Evolutionary conservation across 768 basidiomycete species (phyloP).

Genomic region (Auricularia auricula-judae): DNA sequence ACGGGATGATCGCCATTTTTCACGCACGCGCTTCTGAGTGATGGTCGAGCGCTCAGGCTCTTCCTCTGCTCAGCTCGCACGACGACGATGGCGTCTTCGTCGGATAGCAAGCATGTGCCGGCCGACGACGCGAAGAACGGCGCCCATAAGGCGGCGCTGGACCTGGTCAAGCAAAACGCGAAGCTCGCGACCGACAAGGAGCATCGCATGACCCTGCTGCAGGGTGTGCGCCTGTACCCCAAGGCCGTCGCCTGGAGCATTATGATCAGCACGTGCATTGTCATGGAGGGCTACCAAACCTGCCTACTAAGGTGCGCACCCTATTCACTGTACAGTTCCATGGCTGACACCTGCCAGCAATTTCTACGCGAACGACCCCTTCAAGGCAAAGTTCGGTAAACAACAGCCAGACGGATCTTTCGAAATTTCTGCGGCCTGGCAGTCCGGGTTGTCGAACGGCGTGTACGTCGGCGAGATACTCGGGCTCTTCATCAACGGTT

Average conservation of each 20-base stretch:
- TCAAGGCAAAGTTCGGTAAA: conserved; percentile 9
- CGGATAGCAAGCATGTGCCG: no score
- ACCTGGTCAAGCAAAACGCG: background rate
- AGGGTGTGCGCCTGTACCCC: conserved; percentile 23
- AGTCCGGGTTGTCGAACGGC: conserved; percentile 24
- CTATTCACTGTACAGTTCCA: background rate
- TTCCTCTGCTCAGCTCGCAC: no score
- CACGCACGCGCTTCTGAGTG: no score
- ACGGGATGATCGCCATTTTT: no score
- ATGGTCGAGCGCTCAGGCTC: no score
- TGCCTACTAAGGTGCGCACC: conserved; percentile 5
- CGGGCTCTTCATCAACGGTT: conserved; percentile 8
- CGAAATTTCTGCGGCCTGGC: conserved; percentile 24
- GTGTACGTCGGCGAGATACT: conserved; percentile 12
- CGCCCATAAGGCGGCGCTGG: no score
- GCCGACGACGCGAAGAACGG: no score
- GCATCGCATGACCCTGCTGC: conserved; percentile 19
- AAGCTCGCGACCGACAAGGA: conserved; percentile 15
- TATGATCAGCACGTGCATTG: conserved; percentile 9
- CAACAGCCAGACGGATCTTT: conserved; percentile 15
- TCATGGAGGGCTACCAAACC: conserved; percentile 5
- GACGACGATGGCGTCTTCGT: no score
- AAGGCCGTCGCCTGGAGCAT: conserved; percentile 23
- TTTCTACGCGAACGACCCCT: conserved; percentile 11
- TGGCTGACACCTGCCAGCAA: background rate